These are phyloP conservation scores for Polytrichum commune DNA, from an alignment of 225 moss, liverwort and hornwort species.

Conservation along the genomic window DNA sequence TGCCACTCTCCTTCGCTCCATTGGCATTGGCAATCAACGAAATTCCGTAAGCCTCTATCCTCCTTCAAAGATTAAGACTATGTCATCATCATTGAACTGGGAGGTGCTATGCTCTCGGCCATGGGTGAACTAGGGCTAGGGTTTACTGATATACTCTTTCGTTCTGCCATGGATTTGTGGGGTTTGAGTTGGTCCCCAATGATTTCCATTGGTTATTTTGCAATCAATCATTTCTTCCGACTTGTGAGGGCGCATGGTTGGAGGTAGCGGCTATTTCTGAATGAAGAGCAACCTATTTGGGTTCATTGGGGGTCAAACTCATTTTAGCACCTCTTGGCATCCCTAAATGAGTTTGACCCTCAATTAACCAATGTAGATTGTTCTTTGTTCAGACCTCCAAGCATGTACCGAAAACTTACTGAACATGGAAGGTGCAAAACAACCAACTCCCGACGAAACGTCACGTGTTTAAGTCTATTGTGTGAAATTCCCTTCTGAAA, in stretches of 20 bases:
- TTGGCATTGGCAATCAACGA: slow-evolving; percentile 55
- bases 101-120: background rate
- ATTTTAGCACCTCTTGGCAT: too few relatives aligned
- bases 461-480: background rate
- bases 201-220: background rate
- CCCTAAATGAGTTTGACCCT: too few relatives aligned
- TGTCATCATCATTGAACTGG: background rate
- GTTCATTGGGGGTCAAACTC: too few relatives aligned
- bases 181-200: background rate
- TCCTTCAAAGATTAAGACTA: background rate
- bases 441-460: too few relatives aligned
- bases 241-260: background rate
- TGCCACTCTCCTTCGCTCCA: slow-evolving; percentile 48
- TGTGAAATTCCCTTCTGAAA: background rate
- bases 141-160: background rate
- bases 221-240: background rate
- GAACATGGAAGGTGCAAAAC: too few relatives aligned
- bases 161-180: background rate
- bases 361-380: background rate
- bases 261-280: too few relatives aligned
- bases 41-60: slow-evolving; percentile 16
- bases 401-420: too few relatives aligned
- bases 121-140: background rate
- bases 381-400: background rate
- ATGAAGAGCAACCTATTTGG: too few relatives aligned